These are phyloP conservation scores for Hymenoscyphus fructigenus DNA, from an alignment of 2,329 filamentous ascomycete genomes.

Conservation along the genomic window DNA sequence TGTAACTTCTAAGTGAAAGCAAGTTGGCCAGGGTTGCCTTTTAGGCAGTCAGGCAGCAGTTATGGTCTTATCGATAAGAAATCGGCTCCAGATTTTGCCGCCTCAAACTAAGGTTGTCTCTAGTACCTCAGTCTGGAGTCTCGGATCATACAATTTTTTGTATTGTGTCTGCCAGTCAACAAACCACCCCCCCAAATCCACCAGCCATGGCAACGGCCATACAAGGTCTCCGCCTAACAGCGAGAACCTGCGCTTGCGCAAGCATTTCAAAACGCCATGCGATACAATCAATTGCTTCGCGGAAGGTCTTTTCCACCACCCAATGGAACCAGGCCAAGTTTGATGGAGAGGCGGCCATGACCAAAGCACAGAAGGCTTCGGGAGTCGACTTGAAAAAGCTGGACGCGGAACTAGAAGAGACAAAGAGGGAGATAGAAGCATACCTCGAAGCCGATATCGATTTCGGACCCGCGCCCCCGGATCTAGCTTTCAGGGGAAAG, in stretches of 20 bases:
- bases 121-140: background rate
- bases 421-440: conserved; percentile 16
- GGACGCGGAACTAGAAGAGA: conserved; percentile 9
- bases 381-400: conserved; percentile 11
- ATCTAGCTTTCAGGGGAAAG: conserved; percentile 16
- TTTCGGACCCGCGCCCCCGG: conserved; percentile 11
- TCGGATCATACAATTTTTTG: background rate
- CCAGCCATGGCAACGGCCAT: conserved; percentile 34
- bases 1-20: background rate
- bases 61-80: background rate
- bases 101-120: background rate
- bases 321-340: conserved; percentile 12
- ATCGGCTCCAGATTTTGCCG: background rate
- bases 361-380: background rate
- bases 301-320: conserved; percentile 29
- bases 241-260: conserved; percentile 29
- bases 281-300: conserved; percentile 24
- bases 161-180: background rate
- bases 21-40: background rate
- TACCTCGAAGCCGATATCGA: conserved; percentile 13
- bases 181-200: conserved; percentile 8
- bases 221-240: conserved; percentile 32
- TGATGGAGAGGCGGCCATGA: background rate
- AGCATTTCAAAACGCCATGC: conserved; percentile 17
- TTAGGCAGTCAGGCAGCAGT: background rate